phyloP scores from a whole-genome alignment of 495 filamentous ascomycete genomes.

The Penicillium bialowiezense region DNA sequence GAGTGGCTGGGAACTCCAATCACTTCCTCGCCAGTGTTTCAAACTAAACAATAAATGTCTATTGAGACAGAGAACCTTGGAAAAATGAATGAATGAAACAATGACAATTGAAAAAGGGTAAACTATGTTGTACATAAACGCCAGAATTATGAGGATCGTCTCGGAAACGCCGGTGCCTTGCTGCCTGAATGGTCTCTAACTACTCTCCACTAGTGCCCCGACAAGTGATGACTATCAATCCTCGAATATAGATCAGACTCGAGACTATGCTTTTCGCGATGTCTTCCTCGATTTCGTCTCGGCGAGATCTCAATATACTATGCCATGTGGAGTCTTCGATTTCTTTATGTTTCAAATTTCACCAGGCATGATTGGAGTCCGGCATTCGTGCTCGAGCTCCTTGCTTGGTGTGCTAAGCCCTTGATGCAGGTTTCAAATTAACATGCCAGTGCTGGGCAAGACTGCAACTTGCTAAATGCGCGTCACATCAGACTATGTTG shows the following conservation, averaged over 20 bases:
- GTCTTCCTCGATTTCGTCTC: neutral
- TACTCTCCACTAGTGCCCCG: neutral
- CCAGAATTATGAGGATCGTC: neutral
- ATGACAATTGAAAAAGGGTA: neutral
- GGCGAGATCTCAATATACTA: neutral
- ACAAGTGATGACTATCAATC: too few species aligned
- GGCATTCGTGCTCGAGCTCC: neutral
- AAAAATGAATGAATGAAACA: neutral
- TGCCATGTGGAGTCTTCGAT: neutral
- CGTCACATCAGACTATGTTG: neutral
- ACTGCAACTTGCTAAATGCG: neutral
- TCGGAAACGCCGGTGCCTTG: neutral
- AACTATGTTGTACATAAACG: neutral
- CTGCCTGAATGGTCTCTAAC: neutral
- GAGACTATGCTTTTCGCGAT: too few species aligned
- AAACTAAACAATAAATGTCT: neutral
- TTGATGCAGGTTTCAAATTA: constrained; percentile 6
- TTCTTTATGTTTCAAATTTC: neutral
- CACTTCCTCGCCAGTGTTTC: neutral
- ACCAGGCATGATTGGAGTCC: neutral
- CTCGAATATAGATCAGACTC: too few species aligned
- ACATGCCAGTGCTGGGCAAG: neutral
- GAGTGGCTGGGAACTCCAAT: constrained; percentile 5
- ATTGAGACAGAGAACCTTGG: neutral
- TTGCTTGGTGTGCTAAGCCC: constrained; percentile 11